Evolutionary conservation across 306 rosid species (phyloP).

Genomic region (Cercis canadensis): DNA sequence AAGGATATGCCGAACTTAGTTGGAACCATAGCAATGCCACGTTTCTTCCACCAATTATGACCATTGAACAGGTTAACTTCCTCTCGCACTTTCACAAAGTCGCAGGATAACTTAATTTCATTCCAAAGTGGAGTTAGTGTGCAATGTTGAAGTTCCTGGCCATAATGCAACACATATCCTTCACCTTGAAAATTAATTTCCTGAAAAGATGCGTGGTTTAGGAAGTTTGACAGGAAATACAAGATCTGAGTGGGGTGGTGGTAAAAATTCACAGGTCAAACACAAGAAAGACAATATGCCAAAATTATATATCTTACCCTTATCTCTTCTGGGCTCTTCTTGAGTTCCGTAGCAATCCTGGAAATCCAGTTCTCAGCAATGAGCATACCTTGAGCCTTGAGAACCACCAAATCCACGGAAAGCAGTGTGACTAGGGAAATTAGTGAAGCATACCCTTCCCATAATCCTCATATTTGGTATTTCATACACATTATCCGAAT

Average conservation of each 20-base stretch:
- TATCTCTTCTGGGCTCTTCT: constrained; percentile 85
- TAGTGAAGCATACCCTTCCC: constrained; percentile 89
- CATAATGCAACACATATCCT: constrained; percentile 79
- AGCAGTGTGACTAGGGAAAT: constrained; percentile 90
- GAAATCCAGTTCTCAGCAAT: constrained; percentile 95
- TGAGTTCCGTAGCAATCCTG: constrained; percentile 79
- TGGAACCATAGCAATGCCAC: constrained; percentile 90
- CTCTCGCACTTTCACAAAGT: constrained; percentile 63
- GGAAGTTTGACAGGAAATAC: constrained; percentile 32
- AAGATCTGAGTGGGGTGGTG: constrained; percentile 12
- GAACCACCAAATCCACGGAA: constrained; percentile 99
- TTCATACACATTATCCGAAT: constrained; percentile 93
- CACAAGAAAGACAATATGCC: background rate
- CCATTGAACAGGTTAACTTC: constrained; percentile 73
- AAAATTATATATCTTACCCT: constrained; percentile 56
- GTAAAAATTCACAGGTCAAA: constrained; percentile 34
- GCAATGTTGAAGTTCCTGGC: constrained; percentile 77
- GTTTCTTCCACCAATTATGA: constrained; percentile 87
- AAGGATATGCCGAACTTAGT: constrained; percentile 96
- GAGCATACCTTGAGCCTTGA: constrained; percentile 97
- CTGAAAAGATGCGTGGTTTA: constrained; percentile 49
- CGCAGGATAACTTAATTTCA: constrained; percentile 75
- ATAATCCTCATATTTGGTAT: constrained; percentile 84
- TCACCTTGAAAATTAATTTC: constrained; percentile 93
- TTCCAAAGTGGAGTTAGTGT: constrained; percentile 76